phyloP scores from a whole-genome alignment of 2,329 filamentous ascomycete genomes.

The Aspergillus quadrilineatus region DNA sequence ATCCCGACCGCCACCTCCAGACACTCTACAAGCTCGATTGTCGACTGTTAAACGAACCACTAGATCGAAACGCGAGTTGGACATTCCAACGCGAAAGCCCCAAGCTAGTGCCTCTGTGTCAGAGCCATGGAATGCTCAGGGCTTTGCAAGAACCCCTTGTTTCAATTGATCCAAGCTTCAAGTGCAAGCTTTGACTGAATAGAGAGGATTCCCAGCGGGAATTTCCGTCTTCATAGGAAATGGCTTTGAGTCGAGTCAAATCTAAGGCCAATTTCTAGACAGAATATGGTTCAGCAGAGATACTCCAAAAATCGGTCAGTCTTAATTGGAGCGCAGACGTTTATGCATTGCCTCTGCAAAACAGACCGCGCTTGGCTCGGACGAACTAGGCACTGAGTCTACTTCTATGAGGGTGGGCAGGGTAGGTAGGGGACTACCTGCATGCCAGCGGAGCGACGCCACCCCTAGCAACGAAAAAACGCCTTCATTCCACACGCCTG shows the following conservation, averaged over 20 bases:
- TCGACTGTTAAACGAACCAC: not conserved
- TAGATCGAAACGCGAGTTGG: not conserved
- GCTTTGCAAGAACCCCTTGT: not conserved
- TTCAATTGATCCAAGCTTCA: not conserved
- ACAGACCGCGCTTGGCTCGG: too few species aligned
- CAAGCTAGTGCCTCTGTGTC: not conserved
- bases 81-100: not conserved
- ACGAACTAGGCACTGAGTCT: too few species aligned
- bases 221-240: not conserved
- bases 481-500: not conserved
- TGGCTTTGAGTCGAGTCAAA: not conserved
- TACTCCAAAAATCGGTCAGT: too few species aligned
- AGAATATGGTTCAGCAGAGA: too few species aligned
- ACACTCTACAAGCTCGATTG: not conserved
- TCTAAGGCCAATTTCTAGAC: too few species aligned
- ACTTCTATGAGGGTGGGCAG: not conserved
- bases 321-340: too few species aligned
- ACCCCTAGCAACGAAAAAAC: not conserved
- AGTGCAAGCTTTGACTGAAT: not conserved
- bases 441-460: not conserved
- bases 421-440: not conserved
- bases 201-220: not conserved
- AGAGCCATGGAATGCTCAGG: not conserved
- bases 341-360: too few species aligned
- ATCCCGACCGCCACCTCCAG: too few species aligned